Conservation (phyloP, 257 asterid genomes). For the Lycium ferocissimum region DNA sequence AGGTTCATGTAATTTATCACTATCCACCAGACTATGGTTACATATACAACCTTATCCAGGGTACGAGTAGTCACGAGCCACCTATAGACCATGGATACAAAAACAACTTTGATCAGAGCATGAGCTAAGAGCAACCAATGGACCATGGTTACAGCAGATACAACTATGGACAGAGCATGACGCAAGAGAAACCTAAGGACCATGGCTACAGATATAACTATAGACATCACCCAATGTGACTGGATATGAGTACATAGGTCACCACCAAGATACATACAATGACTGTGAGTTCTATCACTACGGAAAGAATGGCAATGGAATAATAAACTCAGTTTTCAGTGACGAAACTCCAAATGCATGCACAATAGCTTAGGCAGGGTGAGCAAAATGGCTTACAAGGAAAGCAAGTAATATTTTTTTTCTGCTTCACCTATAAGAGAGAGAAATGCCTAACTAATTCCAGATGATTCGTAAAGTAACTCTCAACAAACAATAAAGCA, state of each 20-base stretch:
- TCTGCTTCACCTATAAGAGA: background rate
- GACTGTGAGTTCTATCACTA: conserved; percentile 55
- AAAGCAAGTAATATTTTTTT: conserved; percentile 17
- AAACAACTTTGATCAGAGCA: conserved; percentile 38
- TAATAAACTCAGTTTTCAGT: conserved; percentile 73
- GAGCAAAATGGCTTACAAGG: conserved; percentile 26
- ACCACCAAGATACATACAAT: conserved; percentile 40
- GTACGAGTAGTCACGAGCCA: conserved; percentile 23
- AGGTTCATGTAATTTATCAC: conserved; percentile 69
- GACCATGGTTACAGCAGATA: conserved; percentile 49
- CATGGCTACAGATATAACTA: conserved; percentile 12
- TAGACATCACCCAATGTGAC: conserved; percentile 69
- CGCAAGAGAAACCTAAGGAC: conserved; percentile 14
- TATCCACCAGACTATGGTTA: conserved; percentile 70
- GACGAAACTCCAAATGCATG: conserved; percentile 97
- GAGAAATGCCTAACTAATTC: conserved; percentile 32
- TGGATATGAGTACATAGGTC: conserved; percentile 54
- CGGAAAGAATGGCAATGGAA: conserved; percentile 58
- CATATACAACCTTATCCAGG: conserved; percentile 38
- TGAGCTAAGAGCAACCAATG: conserved; percentile 26
- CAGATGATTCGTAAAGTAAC: conserved; percentile 27
- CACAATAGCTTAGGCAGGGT: conserved; percentile 54
- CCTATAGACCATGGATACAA: background rate
- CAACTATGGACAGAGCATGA: conserved; percentile 29
- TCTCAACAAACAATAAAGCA: conserved; percentile 33